Conservation (phyloP, 2,329 filamentous ascomycete genomes). For the Pseudogymnoascus verrucosus region DNA sequence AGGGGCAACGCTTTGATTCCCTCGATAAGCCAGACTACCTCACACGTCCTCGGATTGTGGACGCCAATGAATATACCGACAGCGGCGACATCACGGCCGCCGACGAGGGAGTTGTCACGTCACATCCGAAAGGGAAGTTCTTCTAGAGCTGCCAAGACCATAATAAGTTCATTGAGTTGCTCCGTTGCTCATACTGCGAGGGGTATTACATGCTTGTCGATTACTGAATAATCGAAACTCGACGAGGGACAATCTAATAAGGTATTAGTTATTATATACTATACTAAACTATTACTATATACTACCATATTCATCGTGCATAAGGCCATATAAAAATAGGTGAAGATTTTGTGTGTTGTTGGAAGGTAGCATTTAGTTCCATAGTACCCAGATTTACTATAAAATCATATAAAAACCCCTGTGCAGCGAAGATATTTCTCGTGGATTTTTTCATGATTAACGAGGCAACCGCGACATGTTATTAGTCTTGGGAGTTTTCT, state of each 20-base stretch:
- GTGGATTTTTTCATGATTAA: background rate
- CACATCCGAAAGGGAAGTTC: constrained; percentile 27
- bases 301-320: background rate
- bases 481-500: background rate
- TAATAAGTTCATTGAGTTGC: background rate
- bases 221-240: background rate
- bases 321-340: background rate
- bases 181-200: background rate
- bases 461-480: background rate
- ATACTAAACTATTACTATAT: background rate
- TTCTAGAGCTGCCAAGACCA: constrained; percentile 18
- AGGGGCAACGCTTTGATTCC: constrained; percentile 57
- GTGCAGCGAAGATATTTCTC: background rate
- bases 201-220: background rate
- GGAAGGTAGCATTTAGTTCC: background rate
- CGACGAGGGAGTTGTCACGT: constrained; percentile 19
- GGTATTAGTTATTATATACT: background rate
- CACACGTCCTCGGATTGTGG: constrained; percentile 12
- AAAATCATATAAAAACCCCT: background rate
- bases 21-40: constrained; percentile 47
- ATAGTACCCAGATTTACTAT: background rate
- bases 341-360: background rate
- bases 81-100: constrained; percentile 19
- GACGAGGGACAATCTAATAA: background rate
- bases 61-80: constrained; percentile 25